phyloP scores from a whole-genome alignment of 495 filamentous ascomycete genomes.

The Xylaria acuta region DNA sequence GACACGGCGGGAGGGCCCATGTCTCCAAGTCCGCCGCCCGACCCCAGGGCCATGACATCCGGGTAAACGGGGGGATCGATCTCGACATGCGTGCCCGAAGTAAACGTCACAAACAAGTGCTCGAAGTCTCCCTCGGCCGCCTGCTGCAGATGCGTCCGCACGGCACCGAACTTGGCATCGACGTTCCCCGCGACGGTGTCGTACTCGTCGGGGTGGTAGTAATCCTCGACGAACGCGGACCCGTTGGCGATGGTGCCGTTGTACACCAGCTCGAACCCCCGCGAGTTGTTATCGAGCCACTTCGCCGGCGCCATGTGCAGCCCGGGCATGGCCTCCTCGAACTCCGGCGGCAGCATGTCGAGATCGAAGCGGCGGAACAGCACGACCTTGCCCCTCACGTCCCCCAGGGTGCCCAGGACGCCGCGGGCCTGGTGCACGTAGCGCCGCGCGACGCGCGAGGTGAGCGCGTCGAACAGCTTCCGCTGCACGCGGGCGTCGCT shows the following conservation, averaged over 20 bases:
- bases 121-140: conserved; percentile 51
- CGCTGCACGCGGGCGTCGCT: conserved; percentile 58
- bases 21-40: conserved; percentile 26
- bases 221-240: conserved; percentile 82
- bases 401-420: conserved; percentile 69
- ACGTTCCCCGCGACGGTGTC: conserved; percentile 60
- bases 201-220: conserved; percentile 63
- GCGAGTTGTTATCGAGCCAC: conserved; percentile 81
- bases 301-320: conserved; percentile 76
- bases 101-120: conserved; percentile 58
- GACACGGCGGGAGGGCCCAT: conserved; percentile 39
- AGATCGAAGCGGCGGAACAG: conserved; percentile 77
- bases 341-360: conserved; percentile 50
- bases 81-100: conserved; percentile 50
- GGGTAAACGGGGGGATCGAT: conserved; percentile 54
- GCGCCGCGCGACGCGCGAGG: conserved; percentile 64
- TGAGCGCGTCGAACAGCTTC: conserved; percentile 68
- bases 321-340: conserved; percentile 61
- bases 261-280: conserved; percentile 51
- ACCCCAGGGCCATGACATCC: conserved; percentile 55
- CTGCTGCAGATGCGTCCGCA: conserved; percentile 69
- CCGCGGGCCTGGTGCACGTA: conserved; percentile 67
- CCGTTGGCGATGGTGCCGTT: conserved; percentile 59
- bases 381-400: conserved; percentile 77
- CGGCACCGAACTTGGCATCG: conserved; percentile 70